Percentiles rank a stretch among this genome's conserved stretches.
Conservation (phyloP, 73 alveolate genomes). For the Halteria grandinella region DNA sequence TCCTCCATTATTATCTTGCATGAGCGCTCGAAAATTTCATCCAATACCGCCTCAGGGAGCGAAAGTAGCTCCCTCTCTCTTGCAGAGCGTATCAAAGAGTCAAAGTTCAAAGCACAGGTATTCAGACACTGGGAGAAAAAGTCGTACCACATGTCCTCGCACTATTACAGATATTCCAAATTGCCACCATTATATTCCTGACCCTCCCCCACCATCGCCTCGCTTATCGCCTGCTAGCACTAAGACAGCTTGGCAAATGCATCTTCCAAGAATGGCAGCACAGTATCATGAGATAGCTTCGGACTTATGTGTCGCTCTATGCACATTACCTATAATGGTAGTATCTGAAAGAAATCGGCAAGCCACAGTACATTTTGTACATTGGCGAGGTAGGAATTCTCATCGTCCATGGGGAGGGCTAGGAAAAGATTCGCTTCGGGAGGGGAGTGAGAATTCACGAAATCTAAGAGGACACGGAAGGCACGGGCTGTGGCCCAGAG, state of each 20-base stretch:
- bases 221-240: conserved; percentile 33
- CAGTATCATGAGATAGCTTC: background rate
- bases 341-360: conserved; percentile 52
- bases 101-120: conserved; percentile 12
- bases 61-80: conserved; percentile 21
- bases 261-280: conserved; percentile 36
- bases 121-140: conserved; percentile 37
- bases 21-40: conserved; percentile 48
- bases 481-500: conserved; percentile 56
- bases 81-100: background rate
- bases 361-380: conserved; percentile 54
- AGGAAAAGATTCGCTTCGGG: conserved; percentile 6
- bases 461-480: conserved; percentile 36
- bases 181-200: too few species aligned
- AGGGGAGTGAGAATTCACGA: conserved; percentile 23
- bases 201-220: too few species aligned
- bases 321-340: conserved; percentile 6
- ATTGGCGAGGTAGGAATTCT: too few species aligned
- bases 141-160: conserved; percentile 58
- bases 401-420: conserved; percentile 10
- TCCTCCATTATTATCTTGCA: background rate
- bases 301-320: conserved; percentile 35
- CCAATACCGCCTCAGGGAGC: conserved; percentile 46
- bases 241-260: conserved; percentile 31
- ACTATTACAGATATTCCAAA: background rate